These are phyloP conservation scores for Talaromyces thailandensis DNA, from an alignment of 495 filamentous ascomycete genomes.

Conservation along the genomic window DNA sequence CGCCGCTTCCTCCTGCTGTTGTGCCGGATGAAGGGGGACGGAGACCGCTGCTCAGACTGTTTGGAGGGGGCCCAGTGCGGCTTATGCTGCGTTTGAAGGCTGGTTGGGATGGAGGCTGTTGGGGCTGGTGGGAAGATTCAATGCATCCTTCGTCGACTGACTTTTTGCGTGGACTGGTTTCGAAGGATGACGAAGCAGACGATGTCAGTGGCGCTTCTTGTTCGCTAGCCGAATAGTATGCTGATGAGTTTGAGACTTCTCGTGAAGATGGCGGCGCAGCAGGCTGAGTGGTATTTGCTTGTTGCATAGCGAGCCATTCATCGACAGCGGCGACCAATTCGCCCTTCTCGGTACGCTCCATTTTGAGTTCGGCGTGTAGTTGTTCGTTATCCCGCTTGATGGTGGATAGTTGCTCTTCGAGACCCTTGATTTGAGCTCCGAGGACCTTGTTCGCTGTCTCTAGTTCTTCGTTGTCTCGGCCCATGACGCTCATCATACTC, in stretches of 20 bases:
- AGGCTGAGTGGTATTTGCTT: slow-evolving; percentile 16
- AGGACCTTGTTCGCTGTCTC: slow-evolving; percentile 42
- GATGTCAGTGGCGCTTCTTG: slow-evolving; percentile 1
- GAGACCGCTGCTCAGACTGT: slow-evolving; percentile 21
- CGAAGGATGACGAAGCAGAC: not conserved
- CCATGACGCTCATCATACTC: slow-evolving; percentile 16
- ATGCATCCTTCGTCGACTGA: not conserved
- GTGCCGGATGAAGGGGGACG: slow-evolving; percentile 18
- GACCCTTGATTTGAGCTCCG: slow-evolving; percentile 57
- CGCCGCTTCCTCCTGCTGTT: slow-evolving; percentile 2
- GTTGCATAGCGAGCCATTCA: slow-evolving; percentile 66
- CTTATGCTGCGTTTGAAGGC: slow-evolving; percentile 18
- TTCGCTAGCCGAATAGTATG: slow-evolving; percentile 2
- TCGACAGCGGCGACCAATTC: slow-evolving; percentile 89
- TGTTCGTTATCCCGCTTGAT: slow-evolving; percentile 57
- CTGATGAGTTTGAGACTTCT: slow-evolving; percentile 3
- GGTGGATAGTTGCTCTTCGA: slow-evolving; percentile 57
- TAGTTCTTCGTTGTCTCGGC: slow-evolving; percentile 39
- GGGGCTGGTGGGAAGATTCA: not conserved
- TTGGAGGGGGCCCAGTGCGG: not conserved
- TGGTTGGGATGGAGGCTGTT: slow-evolving; percentile 7
- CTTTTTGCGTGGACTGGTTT: not conserved
- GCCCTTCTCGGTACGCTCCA: slow-evolving; percentile 84
- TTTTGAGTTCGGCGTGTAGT: slow-evolving; percentile 52
- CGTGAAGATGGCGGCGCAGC: not conserved